Evolutionary conservation across 2,329 filamentous ascomycete species (phyloP), one percentile per base, ranked within the genome.

Genomic region (Colletotrichum tamarilloi): DNA sequence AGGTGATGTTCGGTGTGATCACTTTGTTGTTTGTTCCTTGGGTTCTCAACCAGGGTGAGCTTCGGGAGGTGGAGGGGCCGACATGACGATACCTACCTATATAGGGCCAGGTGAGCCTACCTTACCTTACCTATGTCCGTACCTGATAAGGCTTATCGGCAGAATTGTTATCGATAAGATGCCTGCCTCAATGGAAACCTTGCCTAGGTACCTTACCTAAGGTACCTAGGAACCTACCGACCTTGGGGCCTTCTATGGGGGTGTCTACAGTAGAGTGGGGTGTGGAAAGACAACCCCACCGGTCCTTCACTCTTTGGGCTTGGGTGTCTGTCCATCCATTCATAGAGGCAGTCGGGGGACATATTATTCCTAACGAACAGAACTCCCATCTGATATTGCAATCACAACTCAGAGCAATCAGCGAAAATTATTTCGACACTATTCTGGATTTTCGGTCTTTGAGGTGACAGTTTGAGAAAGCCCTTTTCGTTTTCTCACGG

Each of bases 21-120:
- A 63, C 28, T 30, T 46, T 5, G 19, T 8, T 22, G 55, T 14
- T 26, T 55, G 60, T 12, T 62, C 56, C 30, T 65, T 35, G 11
- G 32, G 11, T 35, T 78, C 8, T 71, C 55, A 49, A 66, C 24
- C 49, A 57, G 46, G 8, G 42, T 49, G 42, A 53, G 24, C 60
- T 38, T 52, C 57, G 57, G 49, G 16, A 30, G 62, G 28, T 62
- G 49, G 68, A 74, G 68, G 62, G 68, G 49, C 56, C 57, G 55
- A 53, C 38, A 28, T 52, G 53, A 52, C 72, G 67, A 70, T 60
- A 67, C 38, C 38, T 49, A 32, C n/a, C 16, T 14, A 35, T 56
- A 49, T 24, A 30, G 52, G 57, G 28, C 49, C 49, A 22, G 24
- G 22, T 6, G 46, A n/a, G 38, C 35, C n/a, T 35, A 26, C 26